Percentiles rank a stretch among this genome's conserved stretches.
phyloP scores from a whole-genome alignment of 2,329 filamentous ascomycete genomes.

The Uncinocarpus reesii region DNA sequence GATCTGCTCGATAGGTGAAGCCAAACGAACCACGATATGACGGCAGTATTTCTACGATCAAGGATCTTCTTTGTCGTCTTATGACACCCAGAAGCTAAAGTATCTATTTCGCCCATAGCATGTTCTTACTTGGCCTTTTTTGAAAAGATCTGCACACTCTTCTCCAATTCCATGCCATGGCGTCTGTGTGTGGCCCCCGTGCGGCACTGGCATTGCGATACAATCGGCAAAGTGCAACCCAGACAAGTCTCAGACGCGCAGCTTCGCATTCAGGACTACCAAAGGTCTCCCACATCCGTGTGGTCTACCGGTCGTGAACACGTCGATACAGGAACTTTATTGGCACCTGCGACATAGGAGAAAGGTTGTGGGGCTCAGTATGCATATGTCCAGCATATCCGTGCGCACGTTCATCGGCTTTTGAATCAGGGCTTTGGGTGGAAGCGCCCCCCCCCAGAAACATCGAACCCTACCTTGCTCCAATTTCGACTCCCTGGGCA shows the following conservation, averaged over 20 bases:
- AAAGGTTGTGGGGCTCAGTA: slow-evolving; percentile 48
- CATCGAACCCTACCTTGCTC: neutral
- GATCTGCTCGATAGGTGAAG: slow-evolving; percentile 16
- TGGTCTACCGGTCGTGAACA: slow-evolving; percentile 47
- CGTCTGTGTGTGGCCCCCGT: slow-evolving; percentile 42
- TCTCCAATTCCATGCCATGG: slow-evolving; percentile 47
- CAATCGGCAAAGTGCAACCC: slow-evolving; percentile 51
- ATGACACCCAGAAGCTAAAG: no score
- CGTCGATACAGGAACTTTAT: slow-evolving; percentile 49
- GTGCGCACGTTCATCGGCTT: slow-evolving; percentile 39
- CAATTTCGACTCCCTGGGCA: neutral
- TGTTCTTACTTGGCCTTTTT: neutral
- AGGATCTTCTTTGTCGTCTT: no score
- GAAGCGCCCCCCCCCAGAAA: slow-evolving; percentile 44
- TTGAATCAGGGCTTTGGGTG: slow-evolving; percentile 50
- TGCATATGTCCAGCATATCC: slow-evolving; percentile 45
- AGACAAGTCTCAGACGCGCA: slow-evolving; percentile 42
- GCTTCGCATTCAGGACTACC: slow-evolving; percentile 27
- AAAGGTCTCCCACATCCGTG: slow-evolving; percentile 43
- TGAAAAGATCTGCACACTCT: slow-evolving; percentile 49
- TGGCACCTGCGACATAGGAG: slow-evolving; percentile 48
- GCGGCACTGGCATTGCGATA: slow-evolving; percentile 44
- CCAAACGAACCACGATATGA: neutral
- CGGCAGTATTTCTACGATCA: neutral
- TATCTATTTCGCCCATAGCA: neutral